These are phyloP conservation scores for Metarhizium rileyi DNA, from an alignment of 2,329 filamentous ascomycete genomes.

Conservation along the genomic window DNA sequence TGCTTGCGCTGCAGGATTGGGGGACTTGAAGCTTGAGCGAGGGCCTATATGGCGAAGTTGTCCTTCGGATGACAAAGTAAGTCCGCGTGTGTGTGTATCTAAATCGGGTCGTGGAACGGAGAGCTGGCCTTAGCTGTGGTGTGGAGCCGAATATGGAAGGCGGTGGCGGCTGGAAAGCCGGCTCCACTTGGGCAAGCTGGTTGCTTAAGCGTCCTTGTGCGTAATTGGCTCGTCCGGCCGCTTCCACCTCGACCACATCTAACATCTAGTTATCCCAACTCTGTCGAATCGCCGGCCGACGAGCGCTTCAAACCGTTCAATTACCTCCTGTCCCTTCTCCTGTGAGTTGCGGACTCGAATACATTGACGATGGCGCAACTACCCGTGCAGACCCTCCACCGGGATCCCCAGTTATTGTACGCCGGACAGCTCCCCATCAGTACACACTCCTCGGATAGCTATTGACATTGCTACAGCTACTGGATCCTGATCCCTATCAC, in stretches of 20 bases:
- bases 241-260: background rate
- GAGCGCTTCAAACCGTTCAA: background rate
- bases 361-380: constrained; percentile 62
- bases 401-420: constrained; percentile 97
- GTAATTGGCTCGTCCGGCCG: background rate
- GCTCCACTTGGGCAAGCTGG: background rate
- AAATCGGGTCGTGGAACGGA: constrained; percentile 1
- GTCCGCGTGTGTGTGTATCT: background rate
- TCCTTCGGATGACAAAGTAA: constrained; percentile 1
- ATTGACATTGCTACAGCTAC: constrained; percentile 52
- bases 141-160: background rate
- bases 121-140: constrained; percentile 1
- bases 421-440: constrained; percentile 21
- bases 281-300: background rate
- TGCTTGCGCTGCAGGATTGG: background rate
- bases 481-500: constrained; percentile 99
- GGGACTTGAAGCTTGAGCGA: background rate
- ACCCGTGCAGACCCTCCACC: constrained; percentile 86
- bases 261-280: no score
- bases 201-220: background rate
- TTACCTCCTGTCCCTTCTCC: background rate
- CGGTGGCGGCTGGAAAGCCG: background rate
- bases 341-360: constrained; percentile 6
- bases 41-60: background rate
- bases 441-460: background rate